A percentile compares a stretch with the other conserved stretches of the same genome.
Conservation (phyloP, 129 eudicot species). For the Erigeron canadensis region DNA sequence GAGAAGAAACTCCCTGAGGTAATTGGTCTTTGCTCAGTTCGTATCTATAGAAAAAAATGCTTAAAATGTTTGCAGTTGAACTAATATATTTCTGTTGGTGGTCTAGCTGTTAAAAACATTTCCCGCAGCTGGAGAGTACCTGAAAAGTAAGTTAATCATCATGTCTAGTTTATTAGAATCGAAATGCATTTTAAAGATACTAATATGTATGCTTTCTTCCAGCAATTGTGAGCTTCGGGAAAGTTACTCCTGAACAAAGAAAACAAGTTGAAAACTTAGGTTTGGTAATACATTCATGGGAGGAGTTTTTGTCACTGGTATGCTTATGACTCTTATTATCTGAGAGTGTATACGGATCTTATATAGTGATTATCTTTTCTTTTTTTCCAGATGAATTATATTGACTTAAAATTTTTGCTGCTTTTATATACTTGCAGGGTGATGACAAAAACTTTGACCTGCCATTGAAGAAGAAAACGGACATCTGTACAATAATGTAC, state of each 20-base stretch:
- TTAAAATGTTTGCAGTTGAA: neutral
- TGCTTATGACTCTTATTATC: slow-evolving; percentile 4
- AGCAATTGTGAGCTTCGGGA: slow-evolving; percentile 96
- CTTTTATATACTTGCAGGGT: slow-evolving; percentile 55
- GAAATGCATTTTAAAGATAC: slow-evolving; percentile 9
- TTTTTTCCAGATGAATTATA: neutral
- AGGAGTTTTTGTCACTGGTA: slow-evolving; percentile 76
- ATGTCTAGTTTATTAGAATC: neutral
- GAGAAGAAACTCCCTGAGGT: slow-evolving; percentile 87
- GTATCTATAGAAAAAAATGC: neutral
- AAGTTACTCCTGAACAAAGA: slow-evolving; percentile 62
- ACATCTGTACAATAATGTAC: slow-evolving; percentile 97
- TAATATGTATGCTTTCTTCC: neutral
- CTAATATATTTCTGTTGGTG: slow-evolving; percentile 17
- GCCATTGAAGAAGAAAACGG: slow-evolving; percentile 68
- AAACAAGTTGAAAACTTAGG: slow-evolving; percentile 62
- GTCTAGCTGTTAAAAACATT: slow-evolving; percentile 77
- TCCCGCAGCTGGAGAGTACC: slow-evolving; percentile 56
- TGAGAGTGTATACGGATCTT: neutral
- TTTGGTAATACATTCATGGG: slow-evolving; percentile 72
- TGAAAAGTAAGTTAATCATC: slow-evolving; percentile 68
- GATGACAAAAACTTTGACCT: slow-evolving; percentile 57
- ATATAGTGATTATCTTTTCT: neutral
- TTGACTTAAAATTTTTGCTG: neutral
- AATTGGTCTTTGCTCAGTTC: slow-evolving; percentile 11